Percentiles rank a stretch among this genome's conserved stretches.
Conservation (phyloP, 257 asterid species). For the Fraxinus cuspidata region DNA sequence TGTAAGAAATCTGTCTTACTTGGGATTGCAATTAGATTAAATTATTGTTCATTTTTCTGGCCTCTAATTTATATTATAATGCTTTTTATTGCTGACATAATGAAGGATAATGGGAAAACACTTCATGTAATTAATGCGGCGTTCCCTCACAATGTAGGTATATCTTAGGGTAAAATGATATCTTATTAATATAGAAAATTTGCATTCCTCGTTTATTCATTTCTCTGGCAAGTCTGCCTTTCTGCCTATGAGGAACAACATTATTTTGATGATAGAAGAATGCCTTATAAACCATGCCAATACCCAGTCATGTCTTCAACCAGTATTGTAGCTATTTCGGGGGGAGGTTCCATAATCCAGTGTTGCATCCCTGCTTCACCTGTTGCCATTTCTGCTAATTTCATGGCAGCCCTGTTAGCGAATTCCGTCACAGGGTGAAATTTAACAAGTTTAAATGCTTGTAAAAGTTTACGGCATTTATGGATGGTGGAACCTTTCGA, state of each 20-base stretch:
- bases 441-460: background rate
- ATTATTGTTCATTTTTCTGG: background rate
- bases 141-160: background rate
- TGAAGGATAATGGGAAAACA: background rate
- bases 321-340: background rate
- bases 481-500: background rate
- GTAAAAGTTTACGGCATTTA: background rate
- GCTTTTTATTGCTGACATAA: background rate
- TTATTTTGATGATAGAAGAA: background rate
- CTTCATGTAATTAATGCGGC: background rate
- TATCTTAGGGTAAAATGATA: background rate
- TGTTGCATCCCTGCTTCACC: background rate
- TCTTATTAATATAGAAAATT: background rate
- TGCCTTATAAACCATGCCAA: background rate
- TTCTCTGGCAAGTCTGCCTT: background rate
- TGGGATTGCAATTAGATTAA: background rate
- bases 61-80: background rate
- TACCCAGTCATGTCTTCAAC: background rate
- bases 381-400: background rate
- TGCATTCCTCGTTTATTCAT: background rate
- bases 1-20: background rate
- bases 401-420: conserved; percentile 2
- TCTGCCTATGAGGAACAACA: background rate
- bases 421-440: background rate
- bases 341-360: background rate